Evolutionary conservation across 2,329 filamentous ascomycete species (phyloP), one percentile per base, ranked within the genome.

Genomic region (Colletotrichum australisinense): DNA sequence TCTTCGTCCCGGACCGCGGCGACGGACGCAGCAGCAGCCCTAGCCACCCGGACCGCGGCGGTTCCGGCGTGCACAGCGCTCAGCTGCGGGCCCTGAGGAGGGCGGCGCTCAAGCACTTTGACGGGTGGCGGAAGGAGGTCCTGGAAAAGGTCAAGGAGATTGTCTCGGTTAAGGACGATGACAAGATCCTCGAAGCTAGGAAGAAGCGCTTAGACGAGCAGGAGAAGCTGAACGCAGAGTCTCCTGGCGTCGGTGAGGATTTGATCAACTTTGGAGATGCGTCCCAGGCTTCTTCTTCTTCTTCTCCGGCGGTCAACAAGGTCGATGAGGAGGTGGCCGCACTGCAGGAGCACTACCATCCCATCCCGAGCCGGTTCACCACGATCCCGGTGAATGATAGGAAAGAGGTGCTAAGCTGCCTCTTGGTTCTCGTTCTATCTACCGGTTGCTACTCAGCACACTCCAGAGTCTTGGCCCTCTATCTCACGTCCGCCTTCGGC

Each of bases 121-220:
- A 95, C 75, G 89, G 91, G n/a, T 98, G 95, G 95, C 87, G 91
- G 72, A 88, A 90, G 30, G 88, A 90, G 38, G 91, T 96, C 1
- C 86, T 95, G n/a, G 83, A 87, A 22, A 89, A 92, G 57, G 86
- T 97, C 1, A 91, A 91, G 60, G 93, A 96, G 76, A 89, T 95
- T 4, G 83, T 92, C 14, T 85, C 88, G 14, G 83, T 86, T 3
- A 81, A 86, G 12, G 87, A 89, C 67, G 85, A 85, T 42, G 81
- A 81, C 72, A 86, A 85, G 78, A 86, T 88, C 62, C 76, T 84
- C 56, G 84, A 83, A 16, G 86, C 87, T 75, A 83, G 88, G 26
- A 82, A 83, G 64, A 84, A 83, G 77, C 86, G 86, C 55, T 81
- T 80, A 19, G 85, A 86, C 49, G 81, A 81, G 65, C 76, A 88